Base-by-base conservation (phyloP, 345 rosid genomes). In the Sapria himalayana region DNA sequence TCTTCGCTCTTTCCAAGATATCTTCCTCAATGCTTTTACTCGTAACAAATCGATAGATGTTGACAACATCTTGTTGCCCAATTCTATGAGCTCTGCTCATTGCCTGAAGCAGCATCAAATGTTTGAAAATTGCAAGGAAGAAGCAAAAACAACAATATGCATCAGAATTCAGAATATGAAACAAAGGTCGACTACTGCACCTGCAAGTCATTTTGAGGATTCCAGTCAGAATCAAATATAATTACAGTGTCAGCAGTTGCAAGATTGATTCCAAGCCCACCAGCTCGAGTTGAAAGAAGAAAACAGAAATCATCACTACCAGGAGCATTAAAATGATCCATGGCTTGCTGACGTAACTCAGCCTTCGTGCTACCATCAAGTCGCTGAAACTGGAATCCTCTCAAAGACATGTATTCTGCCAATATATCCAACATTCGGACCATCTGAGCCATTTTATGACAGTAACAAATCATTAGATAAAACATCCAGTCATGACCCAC, bases 1-100 rank as follows among this genome's bases (percentile, higher is more conserved):
- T 77, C 63, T 91, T 91, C 16, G 99, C 99, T 43, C 99, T 71
- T 67, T 91, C 99, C 55, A 91, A 68, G 52, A 91, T 91, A 51
- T 91, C 93, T 60, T 91, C 99, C 72, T 91, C 99, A 0, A 91
- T 93, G 64, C 99, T 91, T 65, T 77, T 91, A 78, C 93, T 84
- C 17, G 92, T 91, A 53, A 84, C 95, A 75, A 91, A 91, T 62
- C 99, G 74, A 63, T 91, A 91, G 40, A 91, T 84, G 59, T 91
- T 91, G 25, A 91, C 99, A 32, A 91, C 95, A 22, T 84, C 95
- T 64, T 75, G 99, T 54, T 91, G 99, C 53, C 99, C 99, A 59
- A 91, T 91, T 69, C 99, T 74, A 56, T 91, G 99, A 52, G 99
- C 99, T 73, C 95, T 82, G 50, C 99, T 91, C 95, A 91, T 84